Evolutionary conservation across 345 rosid genomes (phyloP), one percentile per base, ranked within the genome.

Genomic region (Linum lewisii): DNA sequence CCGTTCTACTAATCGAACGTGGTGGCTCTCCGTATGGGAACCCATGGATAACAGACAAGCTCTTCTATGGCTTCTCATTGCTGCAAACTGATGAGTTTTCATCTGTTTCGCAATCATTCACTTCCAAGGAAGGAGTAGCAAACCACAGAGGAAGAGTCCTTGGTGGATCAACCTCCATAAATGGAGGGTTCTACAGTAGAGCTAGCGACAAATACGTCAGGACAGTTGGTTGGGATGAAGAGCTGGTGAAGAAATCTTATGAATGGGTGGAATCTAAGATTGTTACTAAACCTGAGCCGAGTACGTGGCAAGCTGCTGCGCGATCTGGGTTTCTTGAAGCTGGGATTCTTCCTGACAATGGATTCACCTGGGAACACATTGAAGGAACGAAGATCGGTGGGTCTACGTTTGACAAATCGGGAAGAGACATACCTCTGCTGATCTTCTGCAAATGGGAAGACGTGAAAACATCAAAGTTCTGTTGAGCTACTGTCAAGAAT

Each of bases 301-400:
- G 86, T 15, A 83, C 73, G 50, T 85, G 90, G 94, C 90, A 84
- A 73, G 66, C 73, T 25, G 79, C 75, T 11, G 74, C 80, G 21
- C 74, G 79, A 58, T 85, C 79, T 24, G 87, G 83, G 36, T 82
- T 87, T 55, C 87, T 84, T 49, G 91, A 87, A 77, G 87, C 91
- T 6, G 91, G 94, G 4, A 60, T 90, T 56, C 57, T 68, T 45
- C 97, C 95, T 0, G 77, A 77, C 6, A 84, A 84, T 15, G 90
- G 90, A 19, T 84, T 68, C 51, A 86, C 63, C 54, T 71, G 81
- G 72, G 95, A 81, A 19, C 97, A 90, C 59, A 58, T 73, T 14
- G 71, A 78, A 56, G 95, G 89, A 50, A 90, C 95, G 24, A 87
- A 83, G 70, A 84, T 90, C 9, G 82, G 94, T 51, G 94, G 86